Base-by-base conservation (phyloP, 352 stramenopile species). In the Halophytophthora batemanensis region DNA sequence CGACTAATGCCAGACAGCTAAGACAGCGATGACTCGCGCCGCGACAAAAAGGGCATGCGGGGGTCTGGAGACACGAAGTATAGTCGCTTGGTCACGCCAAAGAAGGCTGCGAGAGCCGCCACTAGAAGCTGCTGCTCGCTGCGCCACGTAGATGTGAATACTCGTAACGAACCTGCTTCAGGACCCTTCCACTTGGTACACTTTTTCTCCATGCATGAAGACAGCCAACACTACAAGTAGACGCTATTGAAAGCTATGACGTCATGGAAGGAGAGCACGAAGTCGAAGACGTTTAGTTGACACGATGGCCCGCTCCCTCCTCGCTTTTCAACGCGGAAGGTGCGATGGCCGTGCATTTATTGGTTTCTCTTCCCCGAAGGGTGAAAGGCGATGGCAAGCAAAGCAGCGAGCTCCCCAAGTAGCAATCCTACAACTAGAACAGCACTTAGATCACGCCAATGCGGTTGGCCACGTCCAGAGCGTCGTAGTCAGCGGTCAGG, bases 391-490 rank as follows among this genome's bases (percentile, higher is more conserved):
- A 80, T 84, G 67, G 68, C 74, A 85, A 62, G 54, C 60, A 62
- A 35, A 36, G 19, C 57, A 70, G 48, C 59, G 63, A 56, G 19
- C 37, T 51, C 31, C 18, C 19, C 25, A 31, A 31, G 25, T 10
- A 10, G 25, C 25, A 31, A 31, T 31, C 25, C 25, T 31, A 50
- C n/a, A 10, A 48, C 47, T 53, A 59, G 21, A 43, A 59, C 45
- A 58, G 18, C 57, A 62, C 70, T 98, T 99, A 99, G 89, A 99
- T 99, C 64, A 99, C 98, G 77, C 97, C 97, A 81, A 99, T 99
- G 77, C 95, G 93, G 91, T 99, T 99, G 57, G 98, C 98, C 75
- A 99, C 96, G 86, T 99, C 97, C 71, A 99, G 87, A 49, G 97
- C 97, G 88, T 99, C 97, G 78, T 98, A 98, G 77, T 99, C 97